phyloP scores from a whole-genome alignment of 225 moss, liverwort and hornwort genomes.

The Marchantia paleacea region DNA sequence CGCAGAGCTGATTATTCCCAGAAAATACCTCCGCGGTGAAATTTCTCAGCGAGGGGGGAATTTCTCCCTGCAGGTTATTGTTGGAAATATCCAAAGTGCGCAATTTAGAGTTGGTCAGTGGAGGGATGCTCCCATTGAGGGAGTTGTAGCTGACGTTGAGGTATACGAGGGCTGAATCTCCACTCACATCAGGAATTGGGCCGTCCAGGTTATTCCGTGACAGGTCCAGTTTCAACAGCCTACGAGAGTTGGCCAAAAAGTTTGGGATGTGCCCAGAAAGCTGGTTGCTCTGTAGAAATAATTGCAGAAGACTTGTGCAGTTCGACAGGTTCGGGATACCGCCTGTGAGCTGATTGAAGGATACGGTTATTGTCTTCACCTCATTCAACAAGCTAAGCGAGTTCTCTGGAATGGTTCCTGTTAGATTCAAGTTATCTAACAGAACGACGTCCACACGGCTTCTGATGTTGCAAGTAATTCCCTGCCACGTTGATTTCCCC shows the following conservation, averaged over 20 bases:
- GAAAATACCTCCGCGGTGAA: slow-evolving; percentile 26
- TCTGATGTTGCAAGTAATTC: slow-evolving; percentile 30
- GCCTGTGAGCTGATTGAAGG: slow-evolving; percentile 32
- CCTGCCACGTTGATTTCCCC: slow-evolving; percentile 14
- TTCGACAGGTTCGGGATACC: slow-evolving; percentile 36
- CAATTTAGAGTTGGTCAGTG: neutral
- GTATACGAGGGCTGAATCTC: neutral
- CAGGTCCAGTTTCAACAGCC: slow-evolving; percentile 24
- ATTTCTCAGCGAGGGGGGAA: slow-evolving; percentile 21
- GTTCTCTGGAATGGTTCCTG: slow-evolving; percentile 32
- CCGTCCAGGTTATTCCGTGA: slow-evolving; percentile 30
- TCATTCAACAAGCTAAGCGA: slow-evolving; percentile 34
- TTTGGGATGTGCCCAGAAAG: slow-evolving; percentile 36
- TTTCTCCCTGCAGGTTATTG: slow-evolving; percentile 20
- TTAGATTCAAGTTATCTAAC: slow-evolving; percentile 19
- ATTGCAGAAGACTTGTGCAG: slow-evolving; percentile 18
- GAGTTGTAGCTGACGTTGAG: slow-evolving; percentile 31
- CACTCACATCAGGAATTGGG: slow-evolving; percentile 33
- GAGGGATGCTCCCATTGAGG: slow-evolving; percentile 34
- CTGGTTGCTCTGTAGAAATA: slow-evolving; percentile 31
- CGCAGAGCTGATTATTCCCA: slow-evolving; percentile 36
- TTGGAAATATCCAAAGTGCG: neutral
- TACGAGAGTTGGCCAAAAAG: slow-evolving; percentile 11
- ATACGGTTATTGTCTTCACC: slow-evolving; percentile 25
- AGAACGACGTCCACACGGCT: slow-evolving; percentile 21